Conservation (phyloP, 306 rosid species). For the Oxytropis ochrocephala region DNA sequence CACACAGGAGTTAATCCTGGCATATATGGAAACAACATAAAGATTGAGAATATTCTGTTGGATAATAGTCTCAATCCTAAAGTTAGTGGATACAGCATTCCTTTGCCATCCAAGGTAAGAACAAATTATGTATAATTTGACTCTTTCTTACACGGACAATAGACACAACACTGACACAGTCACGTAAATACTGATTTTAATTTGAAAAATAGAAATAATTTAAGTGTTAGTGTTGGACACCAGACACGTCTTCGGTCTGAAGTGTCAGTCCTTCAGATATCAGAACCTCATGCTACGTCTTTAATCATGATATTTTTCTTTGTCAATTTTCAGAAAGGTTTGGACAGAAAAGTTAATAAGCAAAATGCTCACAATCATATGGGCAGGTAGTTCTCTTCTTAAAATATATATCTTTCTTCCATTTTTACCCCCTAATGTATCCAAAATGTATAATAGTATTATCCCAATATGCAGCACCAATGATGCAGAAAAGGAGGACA, state of each 20-base stretch:
- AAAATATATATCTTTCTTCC: not conserved
- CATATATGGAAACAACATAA: slow-evolving; percentile 59
- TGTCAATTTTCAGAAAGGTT: slow-evolving; percentile 19
- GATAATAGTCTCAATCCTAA: slow-evolving; percentile 65
- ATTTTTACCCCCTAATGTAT: not conserved
- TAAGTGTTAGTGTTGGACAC: no score
- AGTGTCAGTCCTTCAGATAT: no score
- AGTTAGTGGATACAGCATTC: slow-evolving; percentile 70
- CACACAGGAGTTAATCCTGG: slow-evolving; percentile 63
- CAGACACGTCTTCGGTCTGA: no score
- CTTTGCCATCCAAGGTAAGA: slow-evolving; percentile 56
- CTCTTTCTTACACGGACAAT: no score
- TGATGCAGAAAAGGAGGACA: slow-evolving; percentile 74
- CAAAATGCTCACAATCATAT: slow-evolving; percentile 1
- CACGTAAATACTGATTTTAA: no score
- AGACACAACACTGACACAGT: no score
- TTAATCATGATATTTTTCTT: not conserved
- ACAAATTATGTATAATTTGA: not conserved
- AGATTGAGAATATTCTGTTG: slow-evolving; percentile 55
- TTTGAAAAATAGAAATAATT: no score
- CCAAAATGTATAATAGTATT: not conserved
- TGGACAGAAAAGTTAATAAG: slow-evolving; percentile 19
- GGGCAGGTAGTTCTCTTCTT: not conserved
- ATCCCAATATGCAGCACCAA: slow-evolving; percentile 23
- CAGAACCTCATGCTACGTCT: not conserved